A percentile compares a stretch with the other conserved stretches of the same genome.
Conservation (phyloP, 495 filamentous ascomycete genomes). For the Neurospora intermedia region DNA sequence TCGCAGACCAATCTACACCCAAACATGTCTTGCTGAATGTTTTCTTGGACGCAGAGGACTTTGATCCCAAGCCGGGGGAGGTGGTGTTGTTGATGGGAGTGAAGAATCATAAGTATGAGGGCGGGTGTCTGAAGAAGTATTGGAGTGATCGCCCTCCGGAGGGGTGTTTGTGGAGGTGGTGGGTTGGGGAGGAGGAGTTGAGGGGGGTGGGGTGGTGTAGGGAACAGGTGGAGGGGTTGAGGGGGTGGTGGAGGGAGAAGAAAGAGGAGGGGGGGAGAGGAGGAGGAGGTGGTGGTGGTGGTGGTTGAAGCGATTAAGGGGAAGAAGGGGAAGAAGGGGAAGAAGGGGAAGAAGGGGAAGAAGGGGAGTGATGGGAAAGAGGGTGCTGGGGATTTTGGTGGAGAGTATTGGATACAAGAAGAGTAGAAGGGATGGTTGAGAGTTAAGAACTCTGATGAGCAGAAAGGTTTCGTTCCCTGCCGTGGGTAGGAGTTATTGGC, state of each 20-base stretch:
- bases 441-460: too few relatives aligned
- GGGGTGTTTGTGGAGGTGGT: constrained; percentile 23
- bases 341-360: too few relatives aligned
- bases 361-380: too few relatives aligned
- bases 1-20: constrained; percentile 29
- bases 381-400: too few relatives aligned
- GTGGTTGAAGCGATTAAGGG: neutral
- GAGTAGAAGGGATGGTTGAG: too few relatives aligned
- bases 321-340: too few relatives aligned
- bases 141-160: constrained; percentile 22
- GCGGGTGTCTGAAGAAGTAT: constrained; percentile 38
- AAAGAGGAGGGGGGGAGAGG: constrained; percentile 10
- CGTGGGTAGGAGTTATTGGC: too few relatives aligned
- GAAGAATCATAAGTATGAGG: constrained; percentile 38
- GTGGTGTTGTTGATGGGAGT: constrained; percentile 34
- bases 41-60: constrained; percentile 32
- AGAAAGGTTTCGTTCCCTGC: too few relatives aligned
- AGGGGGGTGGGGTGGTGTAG: constrained; percentile 22
- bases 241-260: constrained; percentile 27
- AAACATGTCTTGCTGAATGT: constrained; percentile 35
- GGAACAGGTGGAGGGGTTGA: constrained; percentile 26
- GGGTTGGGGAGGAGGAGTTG: constrained; percentile 28
- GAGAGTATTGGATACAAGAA: too few relatives aligned
- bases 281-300: neutral
- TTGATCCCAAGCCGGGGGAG: constrained; percentile 28